A percentile compares a stretch with the other conserved stretches of the same genome.
phyloP scores from a whole-genome alignment of 306 rosid genomes.

The Casuarina cunninghamiana region DNA sequence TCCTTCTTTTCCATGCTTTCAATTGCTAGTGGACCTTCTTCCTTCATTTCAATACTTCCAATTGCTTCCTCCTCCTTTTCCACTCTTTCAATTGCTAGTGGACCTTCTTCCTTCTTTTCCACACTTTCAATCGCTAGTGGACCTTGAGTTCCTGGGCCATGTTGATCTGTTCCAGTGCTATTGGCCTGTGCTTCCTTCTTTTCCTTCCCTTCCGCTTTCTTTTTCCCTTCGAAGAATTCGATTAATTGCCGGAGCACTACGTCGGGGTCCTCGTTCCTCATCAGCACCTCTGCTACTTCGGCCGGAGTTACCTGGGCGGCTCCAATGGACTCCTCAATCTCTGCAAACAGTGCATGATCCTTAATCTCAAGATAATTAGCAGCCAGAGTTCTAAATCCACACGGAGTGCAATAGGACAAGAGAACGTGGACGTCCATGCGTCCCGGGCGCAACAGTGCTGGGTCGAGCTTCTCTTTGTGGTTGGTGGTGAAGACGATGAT shows the following conservation, averaged over 20 bases:
- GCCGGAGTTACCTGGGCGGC: slow-evolving; percentile 37
- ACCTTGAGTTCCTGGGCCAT: no score
- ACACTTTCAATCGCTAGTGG: background rate
- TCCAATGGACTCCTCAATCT: slow-evolving; percentile 23
- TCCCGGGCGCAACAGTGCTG: slow-evolving; percentile 46
- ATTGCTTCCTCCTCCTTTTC: no score
- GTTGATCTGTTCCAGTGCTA: no score
- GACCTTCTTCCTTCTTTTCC: no score
- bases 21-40: slow-evolving; percentile 14
- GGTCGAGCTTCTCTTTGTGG: slow-evolving; percentile 46
- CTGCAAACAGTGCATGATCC: slow-evolving; percentile 29
- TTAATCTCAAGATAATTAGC: slow-evolving; percentile 40
- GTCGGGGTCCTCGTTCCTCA: slow-evolving; percentile 25
- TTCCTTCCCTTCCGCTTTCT: no score
- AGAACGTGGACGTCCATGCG: slow-evolving; percentile 32
- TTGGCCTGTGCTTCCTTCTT: no score
- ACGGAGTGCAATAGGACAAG: slow-evolving; percentile 42
- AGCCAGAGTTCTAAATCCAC: slow-evolving; percentile 32
- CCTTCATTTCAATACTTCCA: background rate
- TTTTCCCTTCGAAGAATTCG: slow-evolving; percentile 29
- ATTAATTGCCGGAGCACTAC: slow-evolving; percentile 17
- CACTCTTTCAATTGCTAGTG: no score
- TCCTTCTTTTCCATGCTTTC: background rate
- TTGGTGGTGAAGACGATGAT: slow-evolving; percentile 53
- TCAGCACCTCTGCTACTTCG: slow-evolving; percentile 39